Evolutionary conservation across 257 asterid genomes (phyloP).

Genomic region (Scutellaria minor): DNA sequence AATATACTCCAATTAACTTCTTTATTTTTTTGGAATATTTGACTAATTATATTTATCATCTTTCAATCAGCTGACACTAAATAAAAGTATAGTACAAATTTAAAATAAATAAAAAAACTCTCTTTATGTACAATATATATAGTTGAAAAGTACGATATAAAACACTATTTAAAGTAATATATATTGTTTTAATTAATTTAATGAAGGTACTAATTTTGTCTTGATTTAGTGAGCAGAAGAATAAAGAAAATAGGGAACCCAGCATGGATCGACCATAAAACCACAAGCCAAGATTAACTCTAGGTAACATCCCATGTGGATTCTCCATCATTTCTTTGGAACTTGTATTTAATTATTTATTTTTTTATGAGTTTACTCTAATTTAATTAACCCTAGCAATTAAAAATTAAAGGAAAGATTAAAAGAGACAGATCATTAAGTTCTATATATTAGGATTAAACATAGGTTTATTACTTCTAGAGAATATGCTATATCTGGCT

Average conservation of each 20-base stretch:
- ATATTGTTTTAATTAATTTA: too few species aligned
- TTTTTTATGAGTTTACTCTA: slow-evolving; percentile 6
- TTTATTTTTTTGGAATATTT: too few species aligned
- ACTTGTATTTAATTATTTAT: slow-evolving; percentile 34
- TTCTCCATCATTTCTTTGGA: slow-evolving; percentile 46
- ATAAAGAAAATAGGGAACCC: slow-evolving; percentile 21
- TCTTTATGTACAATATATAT: too few species aligned
- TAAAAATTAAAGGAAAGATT: not conserved
- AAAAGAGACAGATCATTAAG: slow-evolving; percentile 15
- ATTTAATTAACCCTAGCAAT: slow-evolving; percentile 2
- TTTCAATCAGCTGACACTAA: too few species aligned
- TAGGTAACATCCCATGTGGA: slow-evolving; percentile 60
- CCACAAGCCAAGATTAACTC: slow-evolving; percentile 45
- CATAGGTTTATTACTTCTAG: not conserved
- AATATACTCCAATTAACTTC: too few species aligned
- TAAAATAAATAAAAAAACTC: too few species aligned
- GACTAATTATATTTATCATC: too few species aligned
- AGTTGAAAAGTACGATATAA: too few species aligned
- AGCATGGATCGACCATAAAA: slow-evolving; percentile 36
- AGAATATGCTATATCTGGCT: not conserved
- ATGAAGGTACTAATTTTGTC: slow-evolving; percentile 8
- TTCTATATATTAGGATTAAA: slow-evolving; percentile 23
- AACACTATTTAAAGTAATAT: too few species aligned
- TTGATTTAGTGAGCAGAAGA: slow-evolving; percentile 21
- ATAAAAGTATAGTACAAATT: too few species aligned